Base-by-base conservation (phyloP, 2,329 filamentous ascomycete species). In the Xylaria sp. region DNA sequence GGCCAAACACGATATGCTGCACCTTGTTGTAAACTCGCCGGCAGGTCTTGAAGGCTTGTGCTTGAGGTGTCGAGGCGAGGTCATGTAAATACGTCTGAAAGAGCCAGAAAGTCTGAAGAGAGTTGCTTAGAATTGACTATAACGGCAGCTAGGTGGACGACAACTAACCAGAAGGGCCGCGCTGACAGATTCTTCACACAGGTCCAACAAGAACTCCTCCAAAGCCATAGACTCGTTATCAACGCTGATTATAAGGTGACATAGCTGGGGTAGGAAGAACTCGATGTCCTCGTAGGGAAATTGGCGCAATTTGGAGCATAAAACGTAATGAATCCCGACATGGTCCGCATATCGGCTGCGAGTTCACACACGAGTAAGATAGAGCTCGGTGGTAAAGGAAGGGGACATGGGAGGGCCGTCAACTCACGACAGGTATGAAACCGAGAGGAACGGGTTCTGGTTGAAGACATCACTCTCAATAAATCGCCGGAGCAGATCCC, bases 401-500 rank as follows among this genome's bases (percentile, higher is more conserved):
- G 31, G 56, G 17, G 28, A 19, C 43, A 61, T 42, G 59, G 42
- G 42, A 40, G 52, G 54, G 54, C 56, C 45, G 17, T 31, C n/a
- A 35, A 58, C 89, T 86, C 83, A 94, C 91, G 91, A 92, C 74
- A 95, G 87, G 80, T 95, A 95, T 69, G 91, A 92, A 76, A 95
- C 92, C 65, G 91, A 90, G 78, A 95, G 88, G 78, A 93, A 94
- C 67, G 92, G 91, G 80, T 94, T 90, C 80, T 91, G 89, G 83
- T 94, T 94, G 85, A 95, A 95, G 83, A 95, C 91, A 84, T 95
- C 92, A 82, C 90, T 93, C 85, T 94, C 91, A 83, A 95, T 88
- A 87, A 94, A 94, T 79, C 92, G 88, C 84, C 92, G 90, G 77
- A 95, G 86, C 82, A 95, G 84, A 83, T 94, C 90, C 91, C 91